Evolutionary conservation across 345 rosid genomes (phyloP), one percentile per base, ranked within the genome.

Genomic region (Reutealis trisperma): DNA sequence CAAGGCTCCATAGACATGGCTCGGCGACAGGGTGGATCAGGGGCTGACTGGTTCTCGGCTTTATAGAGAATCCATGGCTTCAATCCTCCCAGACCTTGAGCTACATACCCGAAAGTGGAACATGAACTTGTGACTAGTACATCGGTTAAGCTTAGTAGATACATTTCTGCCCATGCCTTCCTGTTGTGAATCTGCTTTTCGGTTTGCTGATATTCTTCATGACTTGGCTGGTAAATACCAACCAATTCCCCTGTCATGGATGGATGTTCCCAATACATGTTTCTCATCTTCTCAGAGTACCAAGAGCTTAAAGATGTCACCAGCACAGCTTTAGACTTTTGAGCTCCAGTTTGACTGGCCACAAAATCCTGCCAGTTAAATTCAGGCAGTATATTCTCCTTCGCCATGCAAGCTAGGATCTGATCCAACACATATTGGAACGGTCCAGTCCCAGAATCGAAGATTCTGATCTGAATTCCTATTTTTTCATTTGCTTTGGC

Each of bases 1-100:
- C 70, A 66, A 66, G 70, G 70, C 52, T 66, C 70, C 52, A 42
- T 42, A 14, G 70, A 66, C 70, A 66, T 66, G 27, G 52, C 70
- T 66, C 6, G 27, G 21, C 27, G 9, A n/a, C 70, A 66, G 30
- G 52, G 70, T 63, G 70, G 52, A 66, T 66, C 25, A 66, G 51
- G 51, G 1, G 70, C 70, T 41, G 70, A 42, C 15, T 66, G 70
- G 42, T 66, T 66, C 70, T 41, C 70, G 21, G 70, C 54, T 42
- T 66, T 66, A 14, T 19, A 63, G 42, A 63, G 66, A 27, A 63
- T 63, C 66, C 66, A 63, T 15, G 66, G 42, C 66, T 63, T 30
- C 66, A 63, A 63, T 34, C 66, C 66, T 27, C 66, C 66, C 0
- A 63, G 66, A 63, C 66, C 66, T 63, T 63, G 66, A 63, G 66